Evolutionary conservation across 192 early-diverging fungal species (phyloP).

Genomic region (Spinellus fusiger): DNA sequence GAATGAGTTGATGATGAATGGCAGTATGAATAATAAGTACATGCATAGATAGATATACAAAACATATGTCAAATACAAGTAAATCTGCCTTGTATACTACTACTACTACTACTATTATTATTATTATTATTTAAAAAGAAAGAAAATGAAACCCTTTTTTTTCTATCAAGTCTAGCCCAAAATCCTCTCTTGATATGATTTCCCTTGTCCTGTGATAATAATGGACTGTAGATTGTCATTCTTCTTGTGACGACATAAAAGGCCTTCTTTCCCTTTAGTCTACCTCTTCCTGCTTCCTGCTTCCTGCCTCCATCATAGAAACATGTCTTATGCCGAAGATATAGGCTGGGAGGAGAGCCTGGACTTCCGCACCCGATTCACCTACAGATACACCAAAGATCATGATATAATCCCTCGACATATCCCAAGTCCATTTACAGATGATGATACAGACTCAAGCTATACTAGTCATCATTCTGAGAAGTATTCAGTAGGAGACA

Average conservation of each 20-base stretch:
- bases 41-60: background rate
- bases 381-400: background rate
- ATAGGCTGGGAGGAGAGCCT: background rate
- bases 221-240: too few species aligned
- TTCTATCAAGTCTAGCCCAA: too few species aligned
- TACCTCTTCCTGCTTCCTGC: too few species aligned
- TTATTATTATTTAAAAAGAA: background rate
- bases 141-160: too few species aligned
- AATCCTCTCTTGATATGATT: too few species aligned
- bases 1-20: too few species aligned
- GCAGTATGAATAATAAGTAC: too few species aligned
- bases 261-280: too few species aligned
- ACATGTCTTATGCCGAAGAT: background rate
- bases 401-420: background rate
- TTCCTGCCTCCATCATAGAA: too few species aligned
- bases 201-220: too few species aligned
- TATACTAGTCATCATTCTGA: slow-evolving; percentile 3
- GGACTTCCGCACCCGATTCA: background rate
- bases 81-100: background rate
- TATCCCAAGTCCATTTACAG: background rate
- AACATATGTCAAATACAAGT: background rate
- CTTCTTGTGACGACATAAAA: too few species aligned
- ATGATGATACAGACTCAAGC: slow-evolving; percentile 15
- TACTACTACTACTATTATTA: background rate
- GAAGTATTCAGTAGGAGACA: slow-evolving; percentile 5